These are phyloP conservation scores for Xylaria hypoxylon DNA, from an alignment of 2,329 filamentous ascomycete species.

Conservation along the genomic window DNA sequence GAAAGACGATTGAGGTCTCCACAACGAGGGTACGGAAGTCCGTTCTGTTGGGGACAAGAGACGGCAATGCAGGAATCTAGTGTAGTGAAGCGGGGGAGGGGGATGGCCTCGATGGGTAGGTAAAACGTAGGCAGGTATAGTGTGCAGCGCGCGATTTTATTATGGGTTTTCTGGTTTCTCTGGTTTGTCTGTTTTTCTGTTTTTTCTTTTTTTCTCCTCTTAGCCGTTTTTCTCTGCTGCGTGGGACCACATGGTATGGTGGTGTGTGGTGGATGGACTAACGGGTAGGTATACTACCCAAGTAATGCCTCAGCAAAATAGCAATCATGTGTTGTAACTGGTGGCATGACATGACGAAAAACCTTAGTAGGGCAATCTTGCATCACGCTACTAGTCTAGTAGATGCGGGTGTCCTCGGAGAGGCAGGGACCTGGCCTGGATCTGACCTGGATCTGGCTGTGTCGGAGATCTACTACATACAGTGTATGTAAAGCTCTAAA, in stretches of 20 bases:
- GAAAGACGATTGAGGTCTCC: background rate
- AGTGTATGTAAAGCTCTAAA: too few species aligned
- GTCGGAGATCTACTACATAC: too few species aligned
- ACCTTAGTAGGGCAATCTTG: constrained; percentile 1
- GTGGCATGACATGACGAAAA: constrained; percentile 10
- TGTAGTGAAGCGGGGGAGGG: constrained; percentile 14
- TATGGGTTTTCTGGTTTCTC: background rate
- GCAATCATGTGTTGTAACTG: constrained; percentile 1
- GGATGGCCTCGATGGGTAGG: background rate
- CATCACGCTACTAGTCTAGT: too few species aligned
- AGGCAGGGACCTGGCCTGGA: background rate
- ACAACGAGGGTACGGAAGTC: constrained; percentile 6
- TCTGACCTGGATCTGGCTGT: too few species aligned
- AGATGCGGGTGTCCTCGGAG: background rate
- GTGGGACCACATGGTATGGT: constrained; percentile 1
- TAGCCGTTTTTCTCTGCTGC: background rate
- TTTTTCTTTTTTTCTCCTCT: background rate
- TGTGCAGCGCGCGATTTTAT: background rate
- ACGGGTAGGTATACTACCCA: background rate
- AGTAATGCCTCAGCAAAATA: constrained; percentile 10
- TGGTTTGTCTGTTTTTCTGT: background rate
- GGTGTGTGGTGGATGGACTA: background rate
- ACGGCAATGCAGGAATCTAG: constrained; percentile 12
- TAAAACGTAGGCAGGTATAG: background rate
- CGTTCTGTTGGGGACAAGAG: constrained; percentile 12